Base-by-base conservation (phyloP, 345 rosid species). In the Zanthoxylum bungeanum region DNA sequence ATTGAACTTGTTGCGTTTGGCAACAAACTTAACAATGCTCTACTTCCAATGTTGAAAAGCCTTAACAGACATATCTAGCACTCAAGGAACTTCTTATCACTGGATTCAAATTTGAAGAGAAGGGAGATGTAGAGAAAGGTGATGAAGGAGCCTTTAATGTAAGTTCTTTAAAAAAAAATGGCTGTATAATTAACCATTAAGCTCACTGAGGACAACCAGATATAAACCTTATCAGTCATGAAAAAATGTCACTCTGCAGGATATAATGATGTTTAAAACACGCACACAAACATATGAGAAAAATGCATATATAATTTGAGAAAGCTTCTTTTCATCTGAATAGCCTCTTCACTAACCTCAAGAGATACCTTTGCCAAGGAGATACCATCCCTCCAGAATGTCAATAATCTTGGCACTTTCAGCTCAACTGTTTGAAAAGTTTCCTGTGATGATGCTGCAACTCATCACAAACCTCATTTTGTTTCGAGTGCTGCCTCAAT, bases 321-420 rank as follows among this genome's bases (percentile, higher is more conserved):
- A 75, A 61, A 67, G 47, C 63, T 59, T 7, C 7, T 60, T 68
- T 66, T 66, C 50, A 42, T 69, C 58, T 34, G 21, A 47, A 78
- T 52, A 69, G 67, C 76, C 76, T 62, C 74, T 62, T 70, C 6
- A 69, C 66, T 72, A 55, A 66, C 71, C 65, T 77, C 55, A 9
- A 55, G 74, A n/a, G 51, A 71, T 49, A 73, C 46, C 64, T 68
- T 47, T 33, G 34, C 60, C 66, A 63, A 50, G 31, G 7, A 62
- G 70, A 55, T 44, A 64, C 60, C 24, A 33, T 30, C 14, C 33
- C 10, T 19, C 30, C 42, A 57, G 60, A 63, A 56, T 21, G 70
- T 44, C 44, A 5, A 53, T 22, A 21, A 34, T 60, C 27, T 27
- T 21, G 58, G 51, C 25, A 62, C 22, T 68, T 56, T 37, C 52